Base-by-base conservation (phyloP, 192 early-diverging fungal species). In the Mortierella hygrophila region DNA sequence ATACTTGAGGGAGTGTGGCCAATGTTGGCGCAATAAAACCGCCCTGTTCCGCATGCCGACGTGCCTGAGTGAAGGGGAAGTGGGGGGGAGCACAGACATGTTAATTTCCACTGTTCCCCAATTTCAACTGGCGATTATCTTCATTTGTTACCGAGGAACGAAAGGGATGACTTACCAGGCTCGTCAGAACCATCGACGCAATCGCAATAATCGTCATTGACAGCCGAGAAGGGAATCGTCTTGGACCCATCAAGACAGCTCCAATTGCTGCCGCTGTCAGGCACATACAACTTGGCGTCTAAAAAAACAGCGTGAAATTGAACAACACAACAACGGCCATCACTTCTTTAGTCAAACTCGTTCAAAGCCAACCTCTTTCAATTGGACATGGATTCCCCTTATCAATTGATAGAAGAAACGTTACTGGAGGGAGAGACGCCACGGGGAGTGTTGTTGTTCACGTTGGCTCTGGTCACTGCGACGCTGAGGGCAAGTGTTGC, bases 131-230 rank as follows among this genome's bases (percentile, higher is more conserved):
- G 4, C 18, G 18, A 52, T 52, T 52, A 6, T 20, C 18, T 20
- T 52, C 2, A 20, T 57, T 47, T 9, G 26, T n/a, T 76, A 21
- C 23, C 55, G 21, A 54, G 13, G 23, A 32, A 38, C n/a, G 37
- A 49, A 68, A 29, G 29, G 23, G 10, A 26, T 11, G 23, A 32
- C 44, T 70, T 87, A 95, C 96, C 98, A 35, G 97, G 97, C 83
- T 99, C 98, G 86, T 99, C 98, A 20, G 94, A 95, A 4, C 97
- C 97, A 88, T 99, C 98, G 55, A 90, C 37, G 81, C 98, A 99
- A 89, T 99, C 97, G 91, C 98, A 99, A 79, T 98, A 99, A 88
- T 99, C 97, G 87, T 99, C 97, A 74, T 99, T 99, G 55, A 99
- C 93, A 3, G 93, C 91, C 2, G 87, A 82, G 75, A 92, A 94